These are phyloP conservation scores for Penicillium digitatum DNA, from an alignment of 2,329 filamentous ascomycete species.

Conservation along the genomic window DNA sequence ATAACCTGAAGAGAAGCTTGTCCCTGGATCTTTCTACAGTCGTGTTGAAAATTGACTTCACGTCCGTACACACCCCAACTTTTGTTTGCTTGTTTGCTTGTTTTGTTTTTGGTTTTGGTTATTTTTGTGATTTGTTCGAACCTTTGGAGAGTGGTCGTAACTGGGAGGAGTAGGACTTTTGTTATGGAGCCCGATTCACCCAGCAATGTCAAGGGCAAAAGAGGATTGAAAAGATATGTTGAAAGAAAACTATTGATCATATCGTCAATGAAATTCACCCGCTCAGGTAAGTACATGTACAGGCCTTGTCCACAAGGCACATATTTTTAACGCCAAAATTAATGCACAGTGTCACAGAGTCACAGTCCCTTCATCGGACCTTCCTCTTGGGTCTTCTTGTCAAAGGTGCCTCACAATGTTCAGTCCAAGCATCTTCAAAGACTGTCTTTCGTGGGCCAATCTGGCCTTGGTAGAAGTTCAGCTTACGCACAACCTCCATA, in stretches of 20 bases:
- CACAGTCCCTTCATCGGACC: slow-evolving; percentile 11
- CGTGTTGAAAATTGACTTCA: slow-evolving; percentile 8
- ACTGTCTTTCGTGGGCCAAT: slow-evolving; percentile 55
- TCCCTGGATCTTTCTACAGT: slow-evolving; percentile 6
- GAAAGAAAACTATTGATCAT: slow-evolving; percentile 1
- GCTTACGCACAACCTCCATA: slow-evolving; percentile 77
- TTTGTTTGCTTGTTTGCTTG: too few species aligned
- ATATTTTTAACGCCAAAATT: slow-evolving; percentile 20
- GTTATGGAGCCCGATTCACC: not conserved
- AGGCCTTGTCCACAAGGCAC: slow-evolving; percentile 13
- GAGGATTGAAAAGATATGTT: not conserved
- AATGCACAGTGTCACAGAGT: slow-evolving; percentile 17
- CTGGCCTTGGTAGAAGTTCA: slow-evolving; percentile 63
- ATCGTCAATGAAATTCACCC: slow-evolving; percentile 5
- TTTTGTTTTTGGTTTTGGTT: too few species aligned
- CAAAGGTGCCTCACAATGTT: slow-evolving; percentile 24
- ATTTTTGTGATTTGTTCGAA: not conserved
- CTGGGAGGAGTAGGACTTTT: not conserved
- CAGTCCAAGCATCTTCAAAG: slow-evolving; percentile 62
- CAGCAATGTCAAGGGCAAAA: not conserved
- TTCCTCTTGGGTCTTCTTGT: slow-evolving; percentile 15
- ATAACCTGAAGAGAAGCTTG: slow-evolving; percentile 9
- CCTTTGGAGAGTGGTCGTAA: not conserved
- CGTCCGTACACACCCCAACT: slow-evolving; percentile 2
- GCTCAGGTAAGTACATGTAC: slow-evolving; percentile 21